These are phyloP conservation scores for Candida wancherniae DNA, from an alignment of 805 yeast species.

Conservation along the genomic window DNA sequence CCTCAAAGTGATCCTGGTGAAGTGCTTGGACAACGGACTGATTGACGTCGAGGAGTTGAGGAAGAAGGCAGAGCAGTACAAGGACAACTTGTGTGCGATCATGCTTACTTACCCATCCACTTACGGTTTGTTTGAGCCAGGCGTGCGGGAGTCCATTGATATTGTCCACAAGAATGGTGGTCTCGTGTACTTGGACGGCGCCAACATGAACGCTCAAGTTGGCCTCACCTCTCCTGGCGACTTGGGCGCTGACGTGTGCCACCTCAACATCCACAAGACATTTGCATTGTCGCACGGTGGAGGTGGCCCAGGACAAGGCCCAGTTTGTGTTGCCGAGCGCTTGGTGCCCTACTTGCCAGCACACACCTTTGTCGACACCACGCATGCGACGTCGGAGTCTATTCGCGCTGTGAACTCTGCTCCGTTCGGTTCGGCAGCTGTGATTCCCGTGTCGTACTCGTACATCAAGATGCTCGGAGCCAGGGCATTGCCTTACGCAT, in stretches of 20 bases:
- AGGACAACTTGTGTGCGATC: slow-evolving; percentile 72
- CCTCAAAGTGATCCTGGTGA: slow-evolving; percentile 85
- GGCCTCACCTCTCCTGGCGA: slow-evolving; percentile 97
- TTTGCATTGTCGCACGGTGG: slow-evolving; percentile 99
- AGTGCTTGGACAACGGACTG: slow-evolving; percentile 81
- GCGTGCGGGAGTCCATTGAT: slow-evolving; percentile 79
- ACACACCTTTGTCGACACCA: slow-evolving; percentile 59
- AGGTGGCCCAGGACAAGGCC: slow-evolving; percentile 99
- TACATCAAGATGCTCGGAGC: slow-evolving; percentile 94
- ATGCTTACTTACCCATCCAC: slow-evolving; percentile 99
- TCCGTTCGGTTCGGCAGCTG: slow-evolving; percentile 93
- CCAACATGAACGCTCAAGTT: slow-evolving; percentile 98
- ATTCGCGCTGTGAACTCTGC: slow-evolving; percentile 86
- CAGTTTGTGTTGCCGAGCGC: slow-evolving; percentile 87
- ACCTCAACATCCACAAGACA: slow-evolving; percentile 92
- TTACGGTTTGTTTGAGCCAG: slow-evolving; percentile 93
- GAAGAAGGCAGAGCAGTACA: slow-evolving; percentile 65
- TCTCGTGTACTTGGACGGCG: slow-evolving; percentile 96
- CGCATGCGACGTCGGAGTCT: slow-evolving; percentile 42
- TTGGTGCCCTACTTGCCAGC: slow-evolving; percentile 76
- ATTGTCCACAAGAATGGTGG: slow-evolving; percentile 84
- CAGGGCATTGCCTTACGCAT: slow-evolving; percentile 75
- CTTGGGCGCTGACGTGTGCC: slow-evolving; percentile 97
- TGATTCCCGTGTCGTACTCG: slow-evolving; percentile 89
- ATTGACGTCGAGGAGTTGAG: slow-evolving; percentile 75